Evolutionary conservation across 495 filamentous ascomycete species (phyloP).

Genomic region (Xylaria acuta): DNA sequence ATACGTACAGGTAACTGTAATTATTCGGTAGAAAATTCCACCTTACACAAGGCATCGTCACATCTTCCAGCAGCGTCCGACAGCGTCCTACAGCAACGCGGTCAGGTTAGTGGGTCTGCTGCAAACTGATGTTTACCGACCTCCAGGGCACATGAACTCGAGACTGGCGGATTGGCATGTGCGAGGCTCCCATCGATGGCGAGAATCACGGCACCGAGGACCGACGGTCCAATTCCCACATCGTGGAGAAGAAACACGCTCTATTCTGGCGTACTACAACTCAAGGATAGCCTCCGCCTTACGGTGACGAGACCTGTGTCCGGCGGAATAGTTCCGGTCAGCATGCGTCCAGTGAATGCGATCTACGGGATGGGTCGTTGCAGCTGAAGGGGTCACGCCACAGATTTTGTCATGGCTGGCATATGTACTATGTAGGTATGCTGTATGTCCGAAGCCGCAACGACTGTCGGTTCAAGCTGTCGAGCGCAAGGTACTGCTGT

Average conservation of each 20-base stretch:
- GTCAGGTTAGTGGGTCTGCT: neutral
- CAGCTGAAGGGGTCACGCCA: conserved; percentile 9
- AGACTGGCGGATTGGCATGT: neutral
- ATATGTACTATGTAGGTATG: neutral
- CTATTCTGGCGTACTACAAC: neutral
- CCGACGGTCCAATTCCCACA: neutral
- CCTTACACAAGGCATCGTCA: neutral
- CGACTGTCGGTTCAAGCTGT: conserved; percentile 13
- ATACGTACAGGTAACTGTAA: neutral
- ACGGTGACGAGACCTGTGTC: neutral
- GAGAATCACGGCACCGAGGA: neutral
- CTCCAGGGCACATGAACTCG: conserved; percentile 3
- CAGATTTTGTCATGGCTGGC: neutral
- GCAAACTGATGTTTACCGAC: conserved; percentile 3
- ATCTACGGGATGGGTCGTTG: conserved; percentile 2
- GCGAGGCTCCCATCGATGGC: neutral
- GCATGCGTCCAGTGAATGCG: neutral
- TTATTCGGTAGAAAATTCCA: neutral
- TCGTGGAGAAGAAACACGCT: conserved; percentile 2
- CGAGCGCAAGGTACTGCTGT: conserved; percentile 2
- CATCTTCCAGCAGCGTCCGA: neutral
- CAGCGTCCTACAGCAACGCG: neutral
- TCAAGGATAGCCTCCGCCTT: conserved; percentile 1
- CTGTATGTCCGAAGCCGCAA: conserved; percentile 7
- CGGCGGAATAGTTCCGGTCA: conserved; percentile 17